Evolutionary conservation across 2,329 filamentous ascomycete genomes (phyloP).

Genomic region (Pyrenochaeta sp.): DNA sequence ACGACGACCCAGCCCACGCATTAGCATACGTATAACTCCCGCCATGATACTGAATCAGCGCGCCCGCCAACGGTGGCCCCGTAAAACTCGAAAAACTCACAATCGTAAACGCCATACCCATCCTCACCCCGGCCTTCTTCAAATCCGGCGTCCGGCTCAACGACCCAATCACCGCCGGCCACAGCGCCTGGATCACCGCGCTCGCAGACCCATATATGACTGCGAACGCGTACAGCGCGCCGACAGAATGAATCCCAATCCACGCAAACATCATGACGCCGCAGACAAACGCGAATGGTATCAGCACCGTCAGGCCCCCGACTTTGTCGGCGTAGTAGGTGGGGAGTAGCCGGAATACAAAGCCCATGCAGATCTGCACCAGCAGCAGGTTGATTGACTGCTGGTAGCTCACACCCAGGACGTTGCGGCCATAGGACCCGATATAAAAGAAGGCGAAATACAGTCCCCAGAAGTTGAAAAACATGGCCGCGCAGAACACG

Average conservation of each 20-base stretch:
- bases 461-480: conserved; percentile 48
- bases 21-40: conserved; percentile 47
- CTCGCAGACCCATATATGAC: conserved; percentile 38
- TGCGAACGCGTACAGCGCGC: conserved; percentile 39
- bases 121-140: conserved; percentile 43
- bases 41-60: conserved; percentile 36
- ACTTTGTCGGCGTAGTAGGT: conserved; percentile 49
- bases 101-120: conserved; percentile 48
- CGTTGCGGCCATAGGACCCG: conserved; percentile 51
- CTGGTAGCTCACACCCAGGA: conserved; percentile 57
- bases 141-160: conserved; percentile 43
- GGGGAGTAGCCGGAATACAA: conserved; percentile 57
- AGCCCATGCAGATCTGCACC: conserved; percentile 59
- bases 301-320: conserved; percentile 59
- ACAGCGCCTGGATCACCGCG: conserved; percentile 41
- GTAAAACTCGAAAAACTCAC: conserved; percentile 46
- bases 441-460: conserved; percentile 58
- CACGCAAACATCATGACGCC: conserved; percentile 53
- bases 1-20: conserved; percentile 44
- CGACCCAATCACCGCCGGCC: conserved; percentile 33
- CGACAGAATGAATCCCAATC: conserved; percentile 36
- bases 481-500: conserved; percentile 46
- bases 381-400: conserved; percentile 64
- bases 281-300: conserved; percentile 55
- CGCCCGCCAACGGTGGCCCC: conserved; percentile 45